Evolutionary conservation across 208 protist genomes (phyloP).

Genomic region (Angomonas desouzai): DNA sequence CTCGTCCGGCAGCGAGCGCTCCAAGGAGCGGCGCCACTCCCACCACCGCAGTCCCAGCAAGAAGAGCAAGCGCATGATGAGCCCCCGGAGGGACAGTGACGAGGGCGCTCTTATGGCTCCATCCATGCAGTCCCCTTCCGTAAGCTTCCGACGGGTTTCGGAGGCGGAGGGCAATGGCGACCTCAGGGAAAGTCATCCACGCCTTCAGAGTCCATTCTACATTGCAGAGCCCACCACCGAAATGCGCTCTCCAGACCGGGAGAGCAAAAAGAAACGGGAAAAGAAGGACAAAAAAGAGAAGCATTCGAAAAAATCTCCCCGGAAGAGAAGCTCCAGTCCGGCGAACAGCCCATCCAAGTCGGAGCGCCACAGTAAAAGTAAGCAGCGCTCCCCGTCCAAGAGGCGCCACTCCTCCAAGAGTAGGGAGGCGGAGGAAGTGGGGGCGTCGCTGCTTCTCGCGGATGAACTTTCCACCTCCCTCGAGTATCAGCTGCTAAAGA

Average conservation of each 20-base stretch:
- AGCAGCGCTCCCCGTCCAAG: not conserved
- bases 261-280: slow-evolving; percentile 14
- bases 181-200: not conserved
- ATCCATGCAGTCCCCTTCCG: not conserved
- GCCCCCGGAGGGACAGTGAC: slow-evolving; percentile 1
- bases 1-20: not conserved
- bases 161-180: not conserved
- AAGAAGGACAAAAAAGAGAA: not conserved
- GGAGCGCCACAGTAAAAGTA: not conserved
- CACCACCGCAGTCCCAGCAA: not conserved
- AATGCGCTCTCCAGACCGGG: slow-evolving; percentile 1
- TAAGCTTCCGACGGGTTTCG: not conserved
- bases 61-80: not conserved
- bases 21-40: not conserved
- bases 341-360: no score
- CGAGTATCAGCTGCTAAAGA: slow-evolving; percentile 16
- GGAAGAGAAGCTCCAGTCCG: not conserved
- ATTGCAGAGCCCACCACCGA: not conserved
- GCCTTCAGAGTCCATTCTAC: not conserved
- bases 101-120: no score
- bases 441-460: not conserved
- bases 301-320: not conserved
- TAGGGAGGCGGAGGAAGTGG: not conserved
- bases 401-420: not conserved
- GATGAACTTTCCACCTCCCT: slow-evolving; percentile 7